Evolutionary conservation across 768 basidiomycete species (phyloP).

Genomic region (Pisolithus orientalis): DNA sequence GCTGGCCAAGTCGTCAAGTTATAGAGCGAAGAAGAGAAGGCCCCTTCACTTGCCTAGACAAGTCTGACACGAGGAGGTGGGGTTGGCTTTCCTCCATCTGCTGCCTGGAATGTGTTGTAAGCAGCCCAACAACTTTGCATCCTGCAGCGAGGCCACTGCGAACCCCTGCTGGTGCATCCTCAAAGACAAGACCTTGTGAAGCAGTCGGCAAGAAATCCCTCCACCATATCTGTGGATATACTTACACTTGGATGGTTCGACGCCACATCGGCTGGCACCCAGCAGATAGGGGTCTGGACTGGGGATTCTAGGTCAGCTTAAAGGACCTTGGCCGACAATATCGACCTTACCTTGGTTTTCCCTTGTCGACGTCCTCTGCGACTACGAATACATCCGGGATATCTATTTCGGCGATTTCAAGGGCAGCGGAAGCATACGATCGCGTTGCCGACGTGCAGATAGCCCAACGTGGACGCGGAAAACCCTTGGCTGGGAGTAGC

Average conservation of each 20-base stretch:
- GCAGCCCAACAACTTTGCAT: conserved; percentile 74
- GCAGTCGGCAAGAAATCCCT: not conserved
- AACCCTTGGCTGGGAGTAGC: no score
- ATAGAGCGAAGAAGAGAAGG: conserved; percentile 1
- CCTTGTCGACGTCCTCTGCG: conserved; percentile 75
- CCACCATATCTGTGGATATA: not conserved
- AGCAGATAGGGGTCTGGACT: conserved; percentile 89
- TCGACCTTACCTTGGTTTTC: conserved; percentile 61
- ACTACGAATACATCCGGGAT: conserved; percentile 47
- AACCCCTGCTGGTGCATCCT: conserved; percentile 88
- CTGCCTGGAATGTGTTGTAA: conserved; percentile 72
- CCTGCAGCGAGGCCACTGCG: conserved; percentile 76
- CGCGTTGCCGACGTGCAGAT: no score
- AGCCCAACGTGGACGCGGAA: no score
- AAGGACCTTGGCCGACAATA: not conserved
- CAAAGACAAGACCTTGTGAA: conserved; percentile 69
- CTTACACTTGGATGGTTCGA: conserved; percentile 38
- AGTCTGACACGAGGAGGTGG: conserved; percentile 65
- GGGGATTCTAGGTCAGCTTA: conserved; percentile 7
- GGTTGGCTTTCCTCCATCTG: conserved; percentile 59
- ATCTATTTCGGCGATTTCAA: no score
- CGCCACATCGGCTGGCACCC: conserved; percentile 68
- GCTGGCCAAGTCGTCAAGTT: conserved; percentile 11
- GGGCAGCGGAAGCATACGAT: no score
- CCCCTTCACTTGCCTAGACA: conserved; percentile 48